Conservation (phyloP, 352 stramenopile genomes). For the Discostella stelligera region DNA sequence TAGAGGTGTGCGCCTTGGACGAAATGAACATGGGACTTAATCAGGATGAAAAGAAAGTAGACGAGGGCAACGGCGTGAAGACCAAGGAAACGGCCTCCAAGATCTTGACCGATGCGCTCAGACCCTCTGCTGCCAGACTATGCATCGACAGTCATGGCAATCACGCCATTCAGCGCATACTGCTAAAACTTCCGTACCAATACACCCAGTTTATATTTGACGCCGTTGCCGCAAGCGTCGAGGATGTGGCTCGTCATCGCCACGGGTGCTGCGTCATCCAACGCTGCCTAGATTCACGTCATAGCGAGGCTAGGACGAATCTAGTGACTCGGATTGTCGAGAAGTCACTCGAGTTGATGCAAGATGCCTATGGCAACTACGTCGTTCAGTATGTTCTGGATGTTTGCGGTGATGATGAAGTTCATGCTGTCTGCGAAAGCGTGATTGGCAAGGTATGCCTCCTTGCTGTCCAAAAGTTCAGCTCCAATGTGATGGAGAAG, state of each 20-base stretch:
- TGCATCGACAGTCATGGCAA: constrained; percentile 98
- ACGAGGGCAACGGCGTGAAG: constrained; percentile 28
- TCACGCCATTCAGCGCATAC: constrained; percentile 95
- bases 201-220: constrained; percentile 97
- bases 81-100: constrained; percentile 82
- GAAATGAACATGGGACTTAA: constrained; percentile 50
- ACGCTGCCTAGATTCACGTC: constrained; percentile 90
- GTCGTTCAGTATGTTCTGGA: constrained; percentile 98
- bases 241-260: constrained; percentile 93
- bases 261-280: constrained; percentile 97
- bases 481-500: constrained; percentile 98
- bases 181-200: constrained; percentile 91
- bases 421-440: constrained; percentile 81
- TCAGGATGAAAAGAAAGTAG: constrained; percentile 23
- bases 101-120: constrained; percentile 92
- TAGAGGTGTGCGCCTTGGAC: constrained; percentile 90
- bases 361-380: constrained; percentile 99
- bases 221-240: constrained; percentile 92
- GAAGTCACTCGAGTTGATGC: constrained; percentile 88
- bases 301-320: constrained; percentile 87
- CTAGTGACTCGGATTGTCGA: constrained; percentile 93
- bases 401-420: constrained; percentile 84
- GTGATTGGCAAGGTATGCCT: constrained; percentile 90
- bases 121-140: constrained; percentile 90
- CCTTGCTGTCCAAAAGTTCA: constrained; percentile 98